Evolutionary conservation across 805 yeast species (phyloP), one percentile per base, ranked within the genome.

Genomic region (Hanseniaspora thailandica): DNA sequence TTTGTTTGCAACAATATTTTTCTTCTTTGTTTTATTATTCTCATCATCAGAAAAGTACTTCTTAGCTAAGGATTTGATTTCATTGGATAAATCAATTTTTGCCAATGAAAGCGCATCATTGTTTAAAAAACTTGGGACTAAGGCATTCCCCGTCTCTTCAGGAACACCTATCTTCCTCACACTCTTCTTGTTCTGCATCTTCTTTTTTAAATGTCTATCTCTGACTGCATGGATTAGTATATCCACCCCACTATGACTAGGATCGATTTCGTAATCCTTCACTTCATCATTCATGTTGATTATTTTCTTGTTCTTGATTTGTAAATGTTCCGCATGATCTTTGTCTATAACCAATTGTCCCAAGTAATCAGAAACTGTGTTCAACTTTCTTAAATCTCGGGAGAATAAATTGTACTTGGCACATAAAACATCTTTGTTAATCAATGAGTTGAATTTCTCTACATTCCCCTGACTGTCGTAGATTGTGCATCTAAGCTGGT

Each of bases 101-200:
- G 22, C 30, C 45, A 41, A 26, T 7, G 46, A 25, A 35, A 43
- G 19, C 8, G 46, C 3, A 5, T 19, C 19, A 25, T 43, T 43
- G 15, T 43, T 28, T n/a, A 43, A 7, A 19, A 43, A 78, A 47
- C 84, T 78, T 0, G 96, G 96, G 1, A 86, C 90, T 46, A 86
- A 82, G 13, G 35, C 25, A 30, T 43, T 43, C 13, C 26, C 31
- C 3, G 28, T 15, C 20, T 43, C 34, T 22, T 43, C 31, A 2
- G 34, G 25, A 30, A 28, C 19, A 20, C 34, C 31, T 57, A 2
- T 45, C 59, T 65, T 33, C 64, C 56, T 12, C 64, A 57, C 26
- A 60, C 59, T 5, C 61, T 60, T 25, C 56, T 45, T 7, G 65
- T 33, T 47, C 28, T 17, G 28, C 3, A 20, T 12, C 13, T 44